Conservation (phyloP, 768 basidiomycete species). For the Tephrocybe sp. region DNA sequence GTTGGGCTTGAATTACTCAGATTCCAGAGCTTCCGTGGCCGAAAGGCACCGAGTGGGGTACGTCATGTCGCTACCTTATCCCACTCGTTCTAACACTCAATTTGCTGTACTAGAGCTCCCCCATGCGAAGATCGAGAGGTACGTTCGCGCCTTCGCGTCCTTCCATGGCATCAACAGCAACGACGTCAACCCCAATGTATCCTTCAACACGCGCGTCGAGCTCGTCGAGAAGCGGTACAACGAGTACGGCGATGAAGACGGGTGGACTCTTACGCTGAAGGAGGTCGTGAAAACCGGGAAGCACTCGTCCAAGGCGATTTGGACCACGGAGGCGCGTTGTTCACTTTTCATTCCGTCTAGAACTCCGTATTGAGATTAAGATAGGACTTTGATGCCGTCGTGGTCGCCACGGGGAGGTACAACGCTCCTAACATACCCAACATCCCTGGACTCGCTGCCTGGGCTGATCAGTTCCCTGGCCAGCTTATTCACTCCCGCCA, state of each 20-base stretch:
- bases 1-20: background rate
- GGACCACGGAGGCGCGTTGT: conserved; percentile 34
- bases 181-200: conserved; percentile 35
- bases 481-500: conserved; percentile 39
- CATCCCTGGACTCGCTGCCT: conserved; percentile 33
- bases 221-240: conserved; percentile 38
- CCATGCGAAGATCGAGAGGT: conserved; percentile 32
- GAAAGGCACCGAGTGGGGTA: conserved; percentile 33
- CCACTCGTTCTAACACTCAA: no score
- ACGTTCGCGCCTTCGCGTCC: conserved; percentile 42
- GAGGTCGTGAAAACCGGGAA: conserved; percentile 21
- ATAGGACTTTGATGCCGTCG: conserved; percentile 37
- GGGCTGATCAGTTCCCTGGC: conserved; percentile 34
- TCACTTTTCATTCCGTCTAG: background rate
- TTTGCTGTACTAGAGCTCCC: conserved; percentile 26
- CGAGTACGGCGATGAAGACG: conserved; percentile 26
- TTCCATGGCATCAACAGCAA: conserved; percentile 42
- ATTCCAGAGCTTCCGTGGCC: conserved; percentile 32
- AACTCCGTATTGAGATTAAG: background rate
- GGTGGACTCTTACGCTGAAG: conserved; percentile 36
- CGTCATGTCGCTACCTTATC: background rate
- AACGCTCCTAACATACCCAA: conserved; percentile 33
- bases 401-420: conserved; percentile 33
- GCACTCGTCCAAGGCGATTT: conserved; percentile 29
- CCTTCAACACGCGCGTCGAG: conserved; percentile 52